These are phyloP conservation scores for Uromyces viciae-fabae DNA, from an alignment of 1,284 basidiomycete species.

Conservation along the genomic window DNA sequence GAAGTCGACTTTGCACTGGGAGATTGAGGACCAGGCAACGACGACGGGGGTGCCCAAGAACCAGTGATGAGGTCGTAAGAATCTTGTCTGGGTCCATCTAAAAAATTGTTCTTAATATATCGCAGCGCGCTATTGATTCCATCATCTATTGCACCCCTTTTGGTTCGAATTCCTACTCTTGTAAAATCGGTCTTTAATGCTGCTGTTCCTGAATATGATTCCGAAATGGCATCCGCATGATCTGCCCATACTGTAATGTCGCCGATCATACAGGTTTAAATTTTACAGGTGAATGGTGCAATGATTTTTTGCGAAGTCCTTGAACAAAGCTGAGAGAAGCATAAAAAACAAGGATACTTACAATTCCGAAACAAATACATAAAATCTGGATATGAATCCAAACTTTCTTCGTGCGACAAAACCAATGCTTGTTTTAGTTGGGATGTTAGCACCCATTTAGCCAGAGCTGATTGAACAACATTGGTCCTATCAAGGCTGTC, in stretches of 20 bases:
- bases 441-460: slow-evolving; percentile 71
- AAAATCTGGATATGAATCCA: slow-evolving; percentile 75
- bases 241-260: slow-evolving; percentile 89
- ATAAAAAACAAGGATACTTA: slow-evolving; percentile 57
- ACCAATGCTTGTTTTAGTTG: slow-evolving; percentile 74
- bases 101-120: slow-evolving; percentile 95
- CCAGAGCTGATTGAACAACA: slow-evolving; percentile 67
- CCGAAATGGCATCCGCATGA: slow-evolving; percentile 86
- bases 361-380: slow-evolving; percentile 81
- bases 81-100: slow-evolving; percentile 88
- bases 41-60: slow-evolving; percentile 61
- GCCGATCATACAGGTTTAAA: too few relatives aligned
- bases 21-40: too few relatives aligned
- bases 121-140: slow-evolving; percentile 79
- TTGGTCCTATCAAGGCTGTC: slow-evolving; percentile 90
- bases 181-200: slow-evolving; percentile 98
- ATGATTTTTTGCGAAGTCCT: too few relatives aligned
- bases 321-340: not conserved
- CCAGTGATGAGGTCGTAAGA: slow-evolving; percentile 92
- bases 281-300: too few relatives aligned
- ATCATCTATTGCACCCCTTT: slow-evolving; percentile 75
- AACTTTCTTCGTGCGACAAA: slow-evolving; percentile 64
- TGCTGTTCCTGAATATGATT: slow-evolving; percentile 89
- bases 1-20: not conserved
- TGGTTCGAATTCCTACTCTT: slow-evolving; percentile 69